phyloP scores from a whole-genome alignment of 2,329 filamentous ascomycete species.

The Aspergillus pseudotamarii region DNA sequence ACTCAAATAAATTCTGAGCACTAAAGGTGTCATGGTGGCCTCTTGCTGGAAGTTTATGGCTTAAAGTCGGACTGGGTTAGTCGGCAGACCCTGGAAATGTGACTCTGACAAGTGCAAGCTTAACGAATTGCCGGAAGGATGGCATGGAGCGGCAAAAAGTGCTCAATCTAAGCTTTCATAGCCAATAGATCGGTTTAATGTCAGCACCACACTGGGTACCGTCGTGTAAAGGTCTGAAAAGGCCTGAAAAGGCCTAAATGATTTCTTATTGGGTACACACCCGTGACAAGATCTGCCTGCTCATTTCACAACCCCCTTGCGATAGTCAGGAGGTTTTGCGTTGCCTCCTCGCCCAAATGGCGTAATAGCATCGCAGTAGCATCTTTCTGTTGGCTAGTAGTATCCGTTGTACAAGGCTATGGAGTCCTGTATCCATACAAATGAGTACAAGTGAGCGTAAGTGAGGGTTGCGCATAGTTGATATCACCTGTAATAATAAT shows the following conservation, averaged over 20 bases:
- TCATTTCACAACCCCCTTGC: slow-evolving; percentile 11
- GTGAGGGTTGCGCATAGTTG: neutral
- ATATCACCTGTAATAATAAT: neutral
- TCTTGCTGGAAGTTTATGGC: neutral
- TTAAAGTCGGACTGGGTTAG: neutral
- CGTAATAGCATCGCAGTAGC: slow-evolving; percentile 1
- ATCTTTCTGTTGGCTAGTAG: neutral
- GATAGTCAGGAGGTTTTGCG: slow-evolving; percentile 9
- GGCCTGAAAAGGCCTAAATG: slow-evolving; percentile 8
- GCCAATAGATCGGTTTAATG: slow-evolving; percentile 13
- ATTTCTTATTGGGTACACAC: slow-evolving; percentile 16
- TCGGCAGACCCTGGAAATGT: neutral
- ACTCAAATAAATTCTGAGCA: neutral
- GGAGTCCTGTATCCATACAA: neutral
- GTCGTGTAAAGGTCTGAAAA: slow-evolving; percentile 10
- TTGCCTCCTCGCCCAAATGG: slow-evolving; percentile 2
- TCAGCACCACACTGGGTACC: slow-evolving; percentile 13
- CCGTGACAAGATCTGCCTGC: slow-evolving; percentile 10
- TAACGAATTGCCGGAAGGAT: neutral
- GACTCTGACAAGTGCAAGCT: slow-evolving; percentile 7
- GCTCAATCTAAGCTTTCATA: neutral
- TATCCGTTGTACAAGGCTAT: neutral
- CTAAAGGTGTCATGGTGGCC: neutral
- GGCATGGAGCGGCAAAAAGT: neutral
- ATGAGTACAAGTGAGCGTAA: slow-evolving; percentile 7